Evolutionary conservation across 768 basidiomycete species (phyloP).

Genomic region (Neoboletus subvelutipes): DNA sequence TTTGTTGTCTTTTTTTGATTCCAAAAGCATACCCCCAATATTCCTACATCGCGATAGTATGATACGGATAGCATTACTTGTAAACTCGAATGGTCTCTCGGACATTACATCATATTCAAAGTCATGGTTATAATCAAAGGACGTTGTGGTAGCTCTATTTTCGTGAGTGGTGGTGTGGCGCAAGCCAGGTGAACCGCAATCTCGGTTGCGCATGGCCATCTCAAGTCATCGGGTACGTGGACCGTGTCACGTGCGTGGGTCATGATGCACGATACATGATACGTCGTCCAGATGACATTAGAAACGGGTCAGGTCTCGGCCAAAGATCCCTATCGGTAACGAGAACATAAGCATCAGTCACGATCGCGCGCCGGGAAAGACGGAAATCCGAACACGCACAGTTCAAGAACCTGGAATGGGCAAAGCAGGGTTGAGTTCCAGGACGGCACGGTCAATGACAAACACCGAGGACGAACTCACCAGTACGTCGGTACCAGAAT

Average conservation of each 20-base stretch:
- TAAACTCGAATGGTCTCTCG: constrained; percentile 12
- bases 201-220: background rate
- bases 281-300: constrained; percentile 31
- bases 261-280: background rate
- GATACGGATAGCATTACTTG: constrained; percentile 25
- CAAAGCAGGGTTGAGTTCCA: constrained; percentile 12
- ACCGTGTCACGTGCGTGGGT: background rate
- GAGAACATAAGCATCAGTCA: constrained; percentile 11
- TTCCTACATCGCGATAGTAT: constrained; percentile 13
- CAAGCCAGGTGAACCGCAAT: background rate
- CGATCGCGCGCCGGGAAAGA: constrained; percentile 11
- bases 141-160: constrained; percentile 12
- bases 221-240: background rate
- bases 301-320: constrained; percentile 70
- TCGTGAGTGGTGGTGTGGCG: constrained; percentile 1
- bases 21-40: constrained; percentile 12
- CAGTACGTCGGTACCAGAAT: constrained; percentile 69
- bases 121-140: constrained; percentile 10
- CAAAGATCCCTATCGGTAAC: constrained; percentile 60
- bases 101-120: constrained; percentile 14
- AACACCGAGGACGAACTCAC: constrained; percentile 37
- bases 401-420: constrained; percentile 58
- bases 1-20: constrained; percentile 9
- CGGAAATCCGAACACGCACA: constrained; percentile 41
- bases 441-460: constrained; percentile 5